Conservation (phyloP, 208 protist species). For the Wallacemonas sp. region DNA sequence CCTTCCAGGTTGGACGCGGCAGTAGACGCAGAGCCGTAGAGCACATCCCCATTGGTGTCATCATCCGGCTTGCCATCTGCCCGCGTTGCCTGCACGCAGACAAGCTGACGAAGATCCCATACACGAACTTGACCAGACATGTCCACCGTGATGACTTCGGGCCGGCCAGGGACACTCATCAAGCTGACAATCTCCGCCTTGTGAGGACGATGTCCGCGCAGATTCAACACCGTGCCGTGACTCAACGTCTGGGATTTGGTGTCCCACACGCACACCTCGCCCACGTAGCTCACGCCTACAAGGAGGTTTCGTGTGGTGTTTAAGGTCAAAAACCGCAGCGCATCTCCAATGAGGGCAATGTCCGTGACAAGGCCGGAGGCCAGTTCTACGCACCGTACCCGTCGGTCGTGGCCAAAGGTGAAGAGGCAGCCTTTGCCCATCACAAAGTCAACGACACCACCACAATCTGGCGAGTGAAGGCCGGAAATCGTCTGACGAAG, state of each 20-base stretch:
- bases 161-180: conserved; percentile 40
- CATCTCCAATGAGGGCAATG: conserved; percentile 23
- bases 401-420: conserved; percentile 66
- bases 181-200: conserved; percentile 48
- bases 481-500: conserved; percentile 20
- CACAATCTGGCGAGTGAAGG: conserved; percentile 43
- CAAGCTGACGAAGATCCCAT: conserved; percentile 77
- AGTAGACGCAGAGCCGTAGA: conserved; percentile 15
- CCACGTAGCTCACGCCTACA: not conserved
- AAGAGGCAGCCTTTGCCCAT: conserved; percentile 42
- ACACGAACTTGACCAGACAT: conserved; percentile 65
- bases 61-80: conserved; percentile 29
- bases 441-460: conserved; percentile 73
- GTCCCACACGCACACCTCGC: conserved; percentile 60
- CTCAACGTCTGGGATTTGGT: conserved; percentile 33
- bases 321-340: conserved; percentile 25
- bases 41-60: conserved; percentile 22
- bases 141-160: conserved; percentile 78
- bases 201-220: conserved; percentile 25
- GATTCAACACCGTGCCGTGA: conserved; percentile 35
- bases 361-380: conserved; percentile 27
- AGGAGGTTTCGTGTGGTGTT: not conserved
- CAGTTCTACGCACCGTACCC: conserved; percentile 45
- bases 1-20: too few relatives aligned
- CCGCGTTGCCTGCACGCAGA: conserved; percentile 73